Percentiles rank a stretch among this genome's conserved stretches.
These are phyloP conservation scores for Cytospora leucostoma DNA, from an alignment of 2,329 filamentous ascomycete genomes.

Conservation along the genomic window DNA sequence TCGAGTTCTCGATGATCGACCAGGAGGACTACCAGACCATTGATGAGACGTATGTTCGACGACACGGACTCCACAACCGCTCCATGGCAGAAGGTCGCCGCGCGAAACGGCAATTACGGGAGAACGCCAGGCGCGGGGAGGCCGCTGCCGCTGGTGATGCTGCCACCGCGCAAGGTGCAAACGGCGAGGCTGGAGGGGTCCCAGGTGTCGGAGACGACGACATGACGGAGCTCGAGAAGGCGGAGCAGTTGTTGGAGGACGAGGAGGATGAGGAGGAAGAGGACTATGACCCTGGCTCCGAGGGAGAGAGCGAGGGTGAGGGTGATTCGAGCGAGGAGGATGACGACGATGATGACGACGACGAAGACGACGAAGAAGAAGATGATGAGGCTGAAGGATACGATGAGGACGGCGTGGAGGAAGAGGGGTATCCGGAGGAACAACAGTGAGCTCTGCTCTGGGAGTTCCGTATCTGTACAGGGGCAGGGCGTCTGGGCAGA, in stretches of 20 bases:
- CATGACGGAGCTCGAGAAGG: conserved; percentile 52
- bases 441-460: conserved; percentile 12
- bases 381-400: conserved; percentile 43
- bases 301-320: conserved; percentile 60
- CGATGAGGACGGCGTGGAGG: conserved; percentile 35
- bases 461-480: neutral
- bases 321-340: conserved; percentile 53
- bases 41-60: conserved; percentile 61
- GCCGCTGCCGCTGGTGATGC: conserved; percentile 34
- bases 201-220: conserved; percentile 40
- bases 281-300: conserved; percentile 65
- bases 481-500: neutral
- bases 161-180: conserved; percentile 37
- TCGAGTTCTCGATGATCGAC: conserved; percentile 70
- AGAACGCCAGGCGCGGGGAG: conserved; percentile 54
- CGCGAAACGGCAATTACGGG: conserved; percentile 62
- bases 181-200: conserved; percentile 41
- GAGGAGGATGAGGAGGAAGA: conserved; percentile 68
- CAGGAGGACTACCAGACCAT: conserved; percentile 68
- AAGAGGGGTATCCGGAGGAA: conserved; percentile 32
- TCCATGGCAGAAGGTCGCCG: conserved; percentile 70
- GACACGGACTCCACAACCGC: conserved; percentile 63
- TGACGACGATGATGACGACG: conserved; percentile 55
- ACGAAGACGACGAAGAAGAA: conserved; percentile 43
- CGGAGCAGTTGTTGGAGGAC: conserved; percentile 57